Conservation (phyloP, 768 basidiomycete species). For the Rhodotorula paludigena region DNA sequence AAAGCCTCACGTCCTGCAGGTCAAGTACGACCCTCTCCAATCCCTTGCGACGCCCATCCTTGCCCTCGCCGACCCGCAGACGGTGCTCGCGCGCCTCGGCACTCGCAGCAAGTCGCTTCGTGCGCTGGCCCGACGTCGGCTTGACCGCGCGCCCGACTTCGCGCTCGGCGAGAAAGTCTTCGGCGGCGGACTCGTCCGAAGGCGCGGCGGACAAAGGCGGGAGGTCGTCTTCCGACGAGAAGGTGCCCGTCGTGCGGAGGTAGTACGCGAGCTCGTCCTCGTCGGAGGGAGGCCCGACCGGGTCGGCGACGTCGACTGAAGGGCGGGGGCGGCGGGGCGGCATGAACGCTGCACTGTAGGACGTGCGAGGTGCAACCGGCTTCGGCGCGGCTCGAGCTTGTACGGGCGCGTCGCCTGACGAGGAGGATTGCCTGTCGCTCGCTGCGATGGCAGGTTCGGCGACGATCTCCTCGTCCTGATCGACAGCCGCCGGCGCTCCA, state of each 20-base stretch:
- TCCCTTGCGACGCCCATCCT: constrained; percentile 1
- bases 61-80: constrained; percentile 14
- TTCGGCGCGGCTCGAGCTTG: neutral
- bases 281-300: neutral
- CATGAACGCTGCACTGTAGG: neutral
- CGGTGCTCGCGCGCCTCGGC: neutral
- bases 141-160: constrained; percentile 26
- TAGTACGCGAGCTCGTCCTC: constrained; percentile 32
- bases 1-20: neutral
- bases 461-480: too few relatives aligned
- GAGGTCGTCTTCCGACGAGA: constrained; percentile 27
- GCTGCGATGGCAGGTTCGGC: too few relatives aligned
- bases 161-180: constrained; percentile 8
- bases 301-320: neutral
- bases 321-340: constrained; percentile 21
- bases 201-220: neutral
- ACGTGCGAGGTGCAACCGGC: neutral
- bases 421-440: too few relatives aligned
- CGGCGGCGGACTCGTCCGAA: neutral
- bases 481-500: too few relatives aligned
- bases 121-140: constrained; percentile 7
- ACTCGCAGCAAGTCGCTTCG: neutral
- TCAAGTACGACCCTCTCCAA: constrained; percentile 15
- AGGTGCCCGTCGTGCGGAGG: constrained; percentile 23
- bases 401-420: too few relatives aligned